Evolutionary conservation across 2,329 filamentous ascomycete species (phyloP), one percentile per base, ranked within the genome.

Genomic region (Emmonsiellopsis sp.): DNA sequence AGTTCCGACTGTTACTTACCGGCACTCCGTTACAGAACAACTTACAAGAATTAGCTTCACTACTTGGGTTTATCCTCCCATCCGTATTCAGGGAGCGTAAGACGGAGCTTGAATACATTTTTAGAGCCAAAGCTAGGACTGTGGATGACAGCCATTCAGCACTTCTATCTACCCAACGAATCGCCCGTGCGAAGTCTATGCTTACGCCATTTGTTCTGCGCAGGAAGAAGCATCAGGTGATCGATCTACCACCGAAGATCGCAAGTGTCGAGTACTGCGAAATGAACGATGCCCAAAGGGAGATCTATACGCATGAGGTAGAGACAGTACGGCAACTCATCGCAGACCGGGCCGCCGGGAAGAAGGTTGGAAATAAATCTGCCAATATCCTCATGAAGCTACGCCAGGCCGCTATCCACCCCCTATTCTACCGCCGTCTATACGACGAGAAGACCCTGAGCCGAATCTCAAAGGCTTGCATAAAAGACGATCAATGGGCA

Each of bases 21-120:
- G 93, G 93, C 42, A 98, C 93, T 0, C 93, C 93, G 0, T 79
- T 98, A 10, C 93, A 98, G 63, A 98, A 98, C 72, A 97, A 97
- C 66, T 76, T 98, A 17, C 85, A 92, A 65, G 93, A 98, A 71
- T 82, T 98, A 63, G 86, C 90, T 42, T 87, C 90, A 2, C 80
- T 98, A 11, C 80, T 98, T 10, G 88, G 86, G n/a, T 97, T 98
- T 65, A 90, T 98, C 63, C 86, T 97, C 69, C 93, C 93, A 0
- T 74, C 81, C 6, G 79, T 97, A 37, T 98, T 98, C 67, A 76
- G 81, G 8, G 80, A 85, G 37, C 83, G 86, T 58, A 83, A 86
- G 61, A 84, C 93, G 7, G 83, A 91, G 56, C 78, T 98, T n/a
- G 78, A 86, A 54, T 86, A 84, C 51, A 86, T 97, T 47, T 98